phyloP scores from a whole-genome alignment of 2,329 filamentous ascomycete species.

The Pseudogymnoascus sp. region DNA sequence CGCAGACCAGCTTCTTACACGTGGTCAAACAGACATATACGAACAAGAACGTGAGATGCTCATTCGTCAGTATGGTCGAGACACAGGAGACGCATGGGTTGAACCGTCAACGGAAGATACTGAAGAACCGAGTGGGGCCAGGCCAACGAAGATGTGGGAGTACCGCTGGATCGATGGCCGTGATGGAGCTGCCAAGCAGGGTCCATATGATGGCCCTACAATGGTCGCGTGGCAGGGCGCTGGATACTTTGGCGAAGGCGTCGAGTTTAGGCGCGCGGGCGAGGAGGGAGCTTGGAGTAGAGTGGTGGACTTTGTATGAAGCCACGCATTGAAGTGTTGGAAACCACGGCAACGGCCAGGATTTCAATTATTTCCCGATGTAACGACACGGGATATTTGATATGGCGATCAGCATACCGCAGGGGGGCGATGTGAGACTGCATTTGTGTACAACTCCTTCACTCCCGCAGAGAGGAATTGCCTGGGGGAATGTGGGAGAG shows the following conservation, averaged over 20 bases:
- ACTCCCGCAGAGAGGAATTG: not conserved
- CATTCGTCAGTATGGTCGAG: slow-evolving; percentile 70
- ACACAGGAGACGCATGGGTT: slow-evolving; percentile 81
- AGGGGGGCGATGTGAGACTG: not conserved
- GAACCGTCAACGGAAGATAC: slow-evolving; percentile 35
- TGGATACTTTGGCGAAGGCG: slow-evolving; percentile 85
- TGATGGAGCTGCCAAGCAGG: slow-evolving; percentile 70
- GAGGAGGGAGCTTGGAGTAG: slow-evolving; percentile 35
- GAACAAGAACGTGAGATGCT: slow-evolving; percentile 78
- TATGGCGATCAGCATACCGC: not conserved
- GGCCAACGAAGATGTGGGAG: slow-evolving; percentile 59
- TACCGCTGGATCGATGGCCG: slow-evolving; percentile 86
- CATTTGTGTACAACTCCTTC: not conserved
- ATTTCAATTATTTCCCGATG: not conserved
- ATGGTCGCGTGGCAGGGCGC: slow-evolving; percentile 90
- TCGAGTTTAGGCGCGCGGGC: slow-evolving; percentile 62
- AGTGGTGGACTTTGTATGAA: slow-evolving; percentile 27
- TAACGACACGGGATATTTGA: not conserved
- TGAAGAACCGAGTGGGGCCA: slow-evolving; percentile 22
- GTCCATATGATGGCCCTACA: slow-evolving; percentile 73
- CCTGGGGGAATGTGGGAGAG: not conserved
- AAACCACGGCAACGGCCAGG: not conserved
- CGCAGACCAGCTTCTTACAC: slow-evolving; percentile 74
- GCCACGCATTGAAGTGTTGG: not conserved
- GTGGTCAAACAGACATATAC: slow-evolving; percentile 85